A percentile compares a stretch with the other conserved stretches of the same genome.
Conservation (phyloP, 208 protist genomes). For the Acanthamoeba culbertsoni region DNA sequence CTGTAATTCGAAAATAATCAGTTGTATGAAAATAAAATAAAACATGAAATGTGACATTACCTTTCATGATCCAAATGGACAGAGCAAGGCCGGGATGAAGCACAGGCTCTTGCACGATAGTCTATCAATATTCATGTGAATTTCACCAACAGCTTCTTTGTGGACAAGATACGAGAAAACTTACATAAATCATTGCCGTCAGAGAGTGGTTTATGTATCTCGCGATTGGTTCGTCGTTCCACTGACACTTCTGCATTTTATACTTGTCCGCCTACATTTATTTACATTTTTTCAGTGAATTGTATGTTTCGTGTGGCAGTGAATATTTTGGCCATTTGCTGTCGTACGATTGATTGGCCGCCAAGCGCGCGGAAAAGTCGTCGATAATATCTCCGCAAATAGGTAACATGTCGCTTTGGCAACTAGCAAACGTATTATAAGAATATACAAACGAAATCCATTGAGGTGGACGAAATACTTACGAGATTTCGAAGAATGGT, state of each 20-base stretch:
- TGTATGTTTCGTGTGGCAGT: not conserved
- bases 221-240: not conserved
- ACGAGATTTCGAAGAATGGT: not conserved
- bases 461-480: not conserved
- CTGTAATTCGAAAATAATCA: not conserved
- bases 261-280: not conserved
- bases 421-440: not conserved
- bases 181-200: not conserved
- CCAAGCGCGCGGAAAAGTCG: not conserved
- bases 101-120: not conserved
- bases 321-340: not conserved
- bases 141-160: not conserved
- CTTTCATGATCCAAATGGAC: not conserved
- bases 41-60: not conserved
- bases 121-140: too few relatives aligned
- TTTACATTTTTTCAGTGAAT: not conserved
- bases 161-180: not conserved
- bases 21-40: not conserved
- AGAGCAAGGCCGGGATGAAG: not conserved
- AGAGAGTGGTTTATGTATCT: slow-evolving; percentile 17
- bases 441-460: too few relatives aligned
- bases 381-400: not conserved
- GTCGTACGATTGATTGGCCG: not conserved
- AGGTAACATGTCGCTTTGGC: not conserved
- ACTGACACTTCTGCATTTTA: slow-evolving; percentile 17